Evolutionary conservation across 805 yeast species (phyloP), one percentile per base, ranked within the genome.

Genomic region (Candida peoriensis): DNA sequence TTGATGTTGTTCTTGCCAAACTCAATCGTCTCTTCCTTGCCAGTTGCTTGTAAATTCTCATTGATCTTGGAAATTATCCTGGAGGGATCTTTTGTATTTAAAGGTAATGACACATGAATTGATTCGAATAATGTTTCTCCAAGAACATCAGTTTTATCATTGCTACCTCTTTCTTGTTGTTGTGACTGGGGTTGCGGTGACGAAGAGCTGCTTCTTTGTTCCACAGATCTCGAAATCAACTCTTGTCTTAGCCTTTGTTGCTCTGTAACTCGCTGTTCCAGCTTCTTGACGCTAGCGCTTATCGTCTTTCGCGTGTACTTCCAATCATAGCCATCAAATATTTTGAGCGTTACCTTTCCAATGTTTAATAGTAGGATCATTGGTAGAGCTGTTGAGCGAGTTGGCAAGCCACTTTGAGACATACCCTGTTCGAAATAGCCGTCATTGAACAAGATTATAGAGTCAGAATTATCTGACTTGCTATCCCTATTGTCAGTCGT

Each of bases 251-350:
- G 13, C 32, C 32, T 39, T 21, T 36, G 44, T 20, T 42, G 41
- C 22, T 47, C 50, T 48, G 28, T 46, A 3, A 72, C 78, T 27
- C 63, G 66, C 6, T 57, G 63, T 44, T 81, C 87, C 7, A 86
- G 72, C 9, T 72, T 60, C 35, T 71, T 72, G 0, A 89, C 78
- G 0, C 85, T 82, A n/a, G 69, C 72, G 9, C 66, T 63, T 20
- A 93, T 79, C 0, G 78, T 66, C 17, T 65, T 66, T 38, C 95
- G 69, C 0, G 97, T 87, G 28, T 75, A 74, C 36, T 72, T 72
- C 94, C 97, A 88, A 48, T 93, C 97, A 52, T 80, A 93, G 0
- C 99, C 99, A 61, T 93, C 98, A 54, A 73, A 78, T 14, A 90
- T 58, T 33, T 66, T 72, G 2, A 82, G 48, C 2, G 48, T 52